Evolutionary conservation across 495 filamentous ascomycete species (phyloP).

Genomic region (Hypoxylon fuscum): DNA sequence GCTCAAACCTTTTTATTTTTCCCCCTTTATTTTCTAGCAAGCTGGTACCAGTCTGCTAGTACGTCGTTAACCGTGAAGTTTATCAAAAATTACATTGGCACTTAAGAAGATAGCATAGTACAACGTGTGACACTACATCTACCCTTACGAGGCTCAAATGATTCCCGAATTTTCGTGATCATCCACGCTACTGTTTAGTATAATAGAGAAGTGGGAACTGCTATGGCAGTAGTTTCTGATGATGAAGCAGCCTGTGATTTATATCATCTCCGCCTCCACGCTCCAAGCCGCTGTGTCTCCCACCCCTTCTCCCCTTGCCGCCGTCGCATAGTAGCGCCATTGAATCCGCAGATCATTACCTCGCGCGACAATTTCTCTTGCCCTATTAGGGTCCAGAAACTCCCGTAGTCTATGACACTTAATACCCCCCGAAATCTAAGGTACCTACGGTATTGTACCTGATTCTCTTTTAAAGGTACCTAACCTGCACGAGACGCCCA

Average conservation of each 20-base stretch:
- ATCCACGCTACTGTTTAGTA: constrained; percentile 5
- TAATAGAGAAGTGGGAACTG: constrained; percentile 26
- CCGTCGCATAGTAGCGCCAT: constrained; percentile 47
- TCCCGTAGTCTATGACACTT: constrained; percentile 41
- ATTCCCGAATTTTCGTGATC: constrained; percentile 3
- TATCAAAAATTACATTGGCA: constrained; percentile 2
- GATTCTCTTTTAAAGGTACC: constrained; percentile 8
- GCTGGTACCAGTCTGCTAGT: constrained; percentile 25
- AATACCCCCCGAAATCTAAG: constrained; percentile 32
- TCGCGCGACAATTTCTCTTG: constrained; percentile 42
- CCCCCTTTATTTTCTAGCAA: constrained; percentile 22
- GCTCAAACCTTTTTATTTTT: constrained; percentile 34
- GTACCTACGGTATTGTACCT: constrained; percentile 15
- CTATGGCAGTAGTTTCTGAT: constrained; percentile 17
- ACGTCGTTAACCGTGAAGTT: constrained; percentile 17
- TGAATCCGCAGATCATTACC: constrained; percentile 48
- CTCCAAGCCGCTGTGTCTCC: constrained; percentile 26
- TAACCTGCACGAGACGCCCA: constrained; percentile 35
- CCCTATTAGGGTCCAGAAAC: constrained; percentile 43
- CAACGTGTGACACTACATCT: neutral
- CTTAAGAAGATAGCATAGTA: constrained; percentile 4
- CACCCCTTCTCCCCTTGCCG: constrained; percentile 39
- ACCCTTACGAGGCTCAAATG: constrained; percentile 8
- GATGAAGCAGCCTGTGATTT: constrained; percentile 21
- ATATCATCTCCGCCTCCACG: constrained; percentile 34